Percentiles rank a stretch among this genome's conserved stretches.
These are phyloP conservation scores for Phytophthora niederhauseri DNA, from an alignment of 352 stramenopile species.

Conservation along the genomic window DNA sequence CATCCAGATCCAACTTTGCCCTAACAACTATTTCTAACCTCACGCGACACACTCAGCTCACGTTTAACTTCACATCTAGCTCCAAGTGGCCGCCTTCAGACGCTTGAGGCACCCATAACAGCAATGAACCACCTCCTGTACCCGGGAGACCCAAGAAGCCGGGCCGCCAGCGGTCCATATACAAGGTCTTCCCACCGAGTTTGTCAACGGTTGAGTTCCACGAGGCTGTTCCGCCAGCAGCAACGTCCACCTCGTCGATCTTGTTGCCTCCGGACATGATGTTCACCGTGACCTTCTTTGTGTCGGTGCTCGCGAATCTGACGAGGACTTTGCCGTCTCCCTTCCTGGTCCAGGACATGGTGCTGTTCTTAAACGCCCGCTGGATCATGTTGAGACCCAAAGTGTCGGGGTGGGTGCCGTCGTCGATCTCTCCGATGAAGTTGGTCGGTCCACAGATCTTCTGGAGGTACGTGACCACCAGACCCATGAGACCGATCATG, in stretches of 20 bases:
- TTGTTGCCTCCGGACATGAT: slow-evolving; percentile 51
- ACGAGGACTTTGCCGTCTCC: slow-evolving; percentile 45
- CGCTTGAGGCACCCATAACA: slow-evolving; percentile 60
- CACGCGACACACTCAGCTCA: slow-evolving; percentile 24
- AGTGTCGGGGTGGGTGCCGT: slow-evolving; percentile 44
- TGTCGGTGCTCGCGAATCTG: slow-evolving; percentile 51
- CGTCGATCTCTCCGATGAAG: slow-evolving; percentile 63
- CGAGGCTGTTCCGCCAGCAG: slow-evolving; percentile 30
- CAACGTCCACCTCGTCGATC: slow-evolving; percentile 44
- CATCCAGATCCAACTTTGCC: background rate
- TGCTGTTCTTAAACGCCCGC: slow-evolving; percentile 49
- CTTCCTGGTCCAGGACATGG: slow-evolving; percentile 44
- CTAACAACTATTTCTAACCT: background rate
- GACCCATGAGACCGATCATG: slow-evolving; percentile 52
- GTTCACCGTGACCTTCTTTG: slow-evolving; percentile 50
- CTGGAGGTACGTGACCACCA: slow-evolving; percentile 58
- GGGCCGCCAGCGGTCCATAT: slow-evolving; percentile 70
- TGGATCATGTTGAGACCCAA: slow-evolving; percentile 47
- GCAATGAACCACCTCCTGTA: slow-evolving; percentile 62
- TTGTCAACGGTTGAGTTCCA: slow-evolving; percentile 44
- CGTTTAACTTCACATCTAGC: slow-evolving; percentile 53
- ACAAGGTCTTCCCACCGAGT: slow-evolving; percentile 67
- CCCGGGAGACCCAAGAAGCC: slow-evolving; percentile 60
- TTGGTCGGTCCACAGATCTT: slow-evolving; percentile 62
- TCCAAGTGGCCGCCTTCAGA: slow-evolving; percentile 50